Percentiles rank a stretch among this genome's conserved stretches.
Conservation (phyloP, 2,329 filamentous ascomycete species). For the Xylaria sp. region DNA sequence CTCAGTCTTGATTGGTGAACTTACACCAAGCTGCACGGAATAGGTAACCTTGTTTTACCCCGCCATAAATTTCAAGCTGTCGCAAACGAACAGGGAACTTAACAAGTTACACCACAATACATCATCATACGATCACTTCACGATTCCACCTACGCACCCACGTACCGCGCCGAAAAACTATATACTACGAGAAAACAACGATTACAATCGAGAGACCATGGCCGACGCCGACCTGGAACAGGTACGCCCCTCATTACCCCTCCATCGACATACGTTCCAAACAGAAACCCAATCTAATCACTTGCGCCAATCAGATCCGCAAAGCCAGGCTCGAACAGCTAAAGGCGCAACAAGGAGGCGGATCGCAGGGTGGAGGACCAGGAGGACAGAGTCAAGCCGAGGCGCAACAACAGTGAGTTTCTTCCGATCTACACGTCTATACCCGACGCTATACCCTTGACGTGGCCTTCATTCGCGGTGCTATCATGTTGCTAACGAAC, state of each 20-base stretch:
- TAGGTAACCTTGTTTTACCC: conserved; percentile 7
- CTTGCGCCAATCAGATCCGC: conserved; percentile 72
- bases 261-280: neutral
- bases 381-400: conserved; percentile 63
- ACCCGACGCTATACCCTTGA: too few relatives aligned
- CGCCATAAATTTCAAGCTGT: conserved; percentile 23
- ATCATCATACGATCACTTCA: neutral
- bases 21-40: neutral
- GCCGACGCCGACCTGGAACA: conserved; percentile 56
- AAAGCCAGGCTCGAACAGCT: conserved; percentile 94
- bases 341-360: conserved; percentile 74
- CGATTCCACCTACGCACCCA: neutral
- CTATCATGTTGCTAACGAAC: conserved; percentile 27
- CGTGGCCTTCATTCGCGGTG: neutral
- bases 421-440: neutral
- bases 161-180: neutral
- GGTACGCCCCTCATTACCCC: conserved; percentile 40
- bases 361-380: conserved; percentile 56
- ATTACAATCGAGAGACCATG: conserved; percentile 44
- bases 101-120: neutral
- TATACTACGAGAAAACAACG: neutral
- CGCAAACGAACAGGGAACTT: conserved; percentile 15
- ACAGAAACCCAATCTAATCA: neutral
- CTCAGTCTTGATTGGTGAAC: neutral
- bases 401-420: conserved; percentile 71